Evolutionary conservation across 2,329 filamentous ascomycete species (phyloP).

Genomic region (Orbilia blumenaviensis): DNA sequence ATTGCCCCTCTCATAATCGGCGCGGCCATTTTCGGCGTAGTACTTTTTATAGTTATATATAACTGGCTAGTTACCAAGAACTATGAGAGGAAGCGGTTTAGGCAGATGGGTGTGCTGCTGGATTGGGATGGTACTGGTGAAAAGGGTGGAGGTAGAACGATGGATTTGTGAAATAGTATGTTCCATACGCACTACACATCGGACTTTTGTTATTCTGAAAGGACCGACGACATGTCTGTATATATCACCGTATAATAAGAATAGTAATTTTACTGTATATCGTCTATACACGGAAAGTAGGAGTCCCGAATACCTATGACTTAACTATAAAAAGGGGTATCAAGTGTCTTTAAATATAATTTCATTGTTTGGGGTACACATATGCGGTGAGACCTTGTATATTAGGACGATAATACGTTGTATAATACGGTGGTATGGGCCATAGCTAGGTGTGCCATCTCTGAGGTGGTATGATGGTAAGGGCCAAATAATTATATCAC

Average conservation of each 20-base stretch:
- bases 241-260: conserved; percentile 7
- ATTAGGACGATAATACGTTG: background rate
- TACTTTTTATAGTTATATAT: conserved; percentile 40
- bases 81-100: conserved; percentile 38
- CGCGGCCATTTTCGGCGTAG: conserved; percentile 21
- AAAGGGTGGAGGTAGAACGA: background rate
- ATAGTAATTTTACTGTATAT: background rate
- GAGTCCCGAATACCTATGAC: no score
- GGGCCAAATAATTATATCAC: background rate
- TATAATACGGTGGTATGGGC: conserved; percentile 14
- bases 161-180: background rate
- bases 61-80: conserved; percentile 38
- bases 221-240: background rate
- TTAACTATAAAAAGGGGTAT: no score
- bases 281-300: background rate
- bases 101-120: conserved; percentile 33
- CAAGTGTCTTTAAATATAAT: no score
- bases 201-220: background rate
- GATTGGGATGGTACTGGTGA: conserved; percentile 19
- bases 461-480: no score
- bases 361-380: no score
- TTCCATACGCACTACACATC: background rate
- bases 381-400: no score
- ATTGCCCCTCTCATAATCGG: conserved; percentile 43
- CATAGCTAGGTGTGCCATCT: no score